A percentile compares a stretch with the other conserved stretches of the same genome.
Evolutionary conservation across 2,329 filamentous ascomycete genomes (phyloP).

Genomic region (Simplicillium sp.): DNA sequence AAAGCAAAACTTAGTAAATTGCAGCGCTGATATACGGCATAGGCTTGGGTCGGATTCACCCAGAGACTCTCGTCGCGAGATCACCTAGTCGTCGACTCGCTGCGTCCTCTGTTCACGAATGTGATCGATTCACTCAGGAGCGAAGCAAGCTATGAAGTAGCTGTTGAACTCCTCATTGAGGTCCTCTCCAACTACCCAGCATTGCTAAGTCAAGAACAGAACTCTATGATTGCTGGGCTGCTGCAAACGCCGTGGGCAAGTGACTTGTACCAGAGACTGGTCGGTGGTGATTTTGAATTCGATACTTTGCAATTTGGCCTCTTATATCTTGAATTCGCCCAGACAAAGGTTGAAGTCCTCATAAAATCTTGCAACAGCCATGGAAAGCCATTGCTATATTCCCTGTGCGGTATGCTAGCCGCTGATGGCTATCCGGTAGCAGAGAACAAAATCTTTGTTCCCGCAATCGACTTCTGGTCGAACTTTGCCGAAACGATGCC

Average conservation of each 20-base stretch:
- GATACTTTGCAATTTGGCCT: constrained; percentile 57
- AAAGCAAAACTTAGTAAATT: constrained; percentile 13
- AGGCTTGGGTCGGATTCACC: constrained; percentile 69
- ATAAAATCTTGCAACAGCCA: constrained; percentile 42
- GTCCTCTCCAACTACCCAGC: constrained; percentile 54
- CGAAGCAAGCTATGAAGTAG: constrained; percentile 46
- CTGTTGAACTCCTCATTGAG: constrained; percentile 57
- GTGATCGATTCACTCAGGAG: constrained; percentile 52
- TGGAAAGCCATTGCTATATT: constrained; percentile 42
- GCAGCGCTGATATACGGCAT: constrained; percentile 1
- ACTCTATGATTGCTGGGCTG: constrained; percentile 45
- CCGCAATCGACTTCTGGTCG: constrained; percentile 73
- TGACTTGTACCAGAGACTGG: constrained; percentile 42
- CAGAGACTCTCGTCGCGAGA: constrained; percentile 53
- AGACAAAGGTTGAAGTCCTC: constrained; percentile 52
- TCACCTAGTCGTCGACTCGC: constrained; percentile 44
- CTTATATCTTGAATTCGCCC: constrained; percentile 59
- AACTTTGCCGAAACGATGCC: constrained; percentile 62
- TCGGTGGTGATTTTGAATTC: constrained; percentile 53
- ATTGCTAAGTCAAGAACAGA: constrained; percentile 52
- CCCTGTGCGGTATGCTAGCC: constrained; percentile 55
- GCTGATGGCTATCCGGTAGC: constrained; percentile 57
- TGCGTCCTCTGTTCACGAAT: constrained; percentile 50
- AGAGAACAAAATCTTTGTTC: constrained; percentile 67
- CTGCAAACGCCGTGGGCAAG: constrained; percentile 52